These are phyloP conservation scores for Hamiltosporidium tvaerminnensis DNA, from an alignment of 371 early-diverging fungal species.

Conservation along the genomic window DNA sequence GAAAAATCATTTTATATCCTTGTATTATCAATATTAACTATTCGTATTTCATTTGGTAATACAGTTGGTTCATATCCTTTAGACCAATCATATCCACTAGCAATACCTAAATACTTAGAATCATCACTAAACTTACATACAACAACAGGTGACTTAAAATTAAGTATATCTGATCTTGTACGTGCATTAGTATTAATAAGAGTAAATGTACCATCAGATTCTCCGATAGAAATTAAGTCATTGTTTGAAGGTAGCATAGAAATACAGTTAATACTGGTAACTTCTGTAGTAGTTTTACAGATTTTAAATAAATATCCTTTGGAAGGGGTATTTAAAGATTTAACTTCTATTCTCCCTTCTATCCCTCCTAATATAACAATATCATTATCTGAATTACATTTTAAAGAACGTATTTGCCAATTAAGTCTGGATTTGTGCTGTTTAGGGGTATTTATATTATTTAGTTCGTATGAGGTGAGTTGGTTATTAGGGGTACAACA, in stretches of 20 bases:
- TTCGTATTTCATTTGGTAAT: not conserved
- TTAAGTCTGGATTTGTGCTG: slow-evolving; percentile 24
- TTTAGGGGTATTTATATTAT: slow-evolving; percentile 17
- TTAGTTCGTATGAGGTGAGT: slow-evolving; percentile 24
- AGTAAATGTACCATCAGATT: slow-evolving; percentile 37
- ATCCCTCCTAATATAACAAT: slow-evolving; percentile 40
- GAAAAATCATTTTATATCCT: too few species aligned
- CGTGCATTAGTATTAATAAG: slow-evolving; percentile 36
- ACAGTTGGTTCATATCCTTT: slow-evolving; percentile 19
- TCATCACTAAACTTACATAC: slow-evolving; percentile 26
- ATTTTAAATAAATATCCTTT: slow-evolving; percentile 27
- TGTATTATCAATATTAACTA: too few species aligned
- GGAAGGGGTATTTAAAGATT: slow-evolving; percentile 2
- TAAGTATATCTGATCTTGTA: slow-evolving; percentile 18
- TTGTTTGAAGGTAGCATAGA: slow-evolving; percentile 30
- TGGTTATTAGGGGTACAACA: slow-evolving; percentile 26
- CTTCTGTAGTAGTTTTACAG: slow-evolving; percentile 32
- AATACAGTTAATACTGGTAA: slow-evolving; percentile 44
- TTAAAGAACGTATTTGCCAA: slow-evolving; percentile 39
- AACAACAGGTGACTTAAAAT: slow-evolving; percentile 34
- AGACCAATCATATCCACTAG: slow-evolving; percentile 52
- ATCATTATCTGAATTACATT: slow-evolving; percentile 13
- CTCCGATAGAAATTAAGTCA: slow-evolving; percentile 37
- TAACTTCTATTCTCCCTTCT: slow-evolving; percentile 44
- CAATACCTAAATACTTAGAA: slow-evolving; percentile 36